A percentile compares a stretch with the other conserved stretches of the same genome.
phyloP scores from a whole-genome alignment of 2,329 filamentous ascomycete genomes.

The Hypoxylon sp. region DNA sequence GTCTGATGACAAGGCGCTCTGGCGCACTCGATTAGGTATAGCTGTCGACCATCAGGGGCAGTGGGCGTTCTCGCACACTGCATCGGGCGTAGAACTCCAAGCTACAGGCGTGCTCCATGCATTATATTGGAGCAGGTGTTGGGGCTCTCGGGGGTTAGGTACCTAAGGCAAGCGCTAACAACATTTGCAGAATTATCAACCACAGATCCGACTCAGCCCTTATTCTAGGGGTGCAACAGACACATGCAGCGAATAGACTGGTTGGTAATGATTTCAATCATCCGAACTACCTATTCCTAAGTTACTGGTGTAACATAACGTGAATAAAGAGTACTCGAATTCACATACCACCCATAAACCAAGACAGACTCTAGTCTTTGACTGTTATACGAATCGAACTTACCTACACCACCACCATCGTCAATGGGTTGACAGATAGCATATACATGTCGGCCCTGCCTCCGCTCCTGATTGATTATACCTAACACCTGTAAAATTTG shows the following conservation, averaged over 20 bases:
- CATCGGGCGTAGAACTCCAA: neutral
- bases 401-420: slow-evolving; percentile 18
- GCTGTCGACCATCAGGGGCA: neutral
- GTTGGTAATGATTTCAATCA: too few species aligned
- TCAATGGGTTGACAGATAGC: slow-evolving; percentile 13
- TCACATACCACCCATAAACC: slow-evolving; percentile 8
- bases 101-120: neutral
- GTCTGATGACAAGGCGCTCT: too few species aligned
- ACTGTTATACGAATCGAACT: slow-evolving; percentile 17
- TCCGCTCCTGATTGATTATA: slow-evolving; percentile 6
- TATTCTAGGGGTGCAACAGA: too few species aligned
- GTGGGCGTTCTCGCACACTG: neutral
- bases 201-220: too few species aligned
- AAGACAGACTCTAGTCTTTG: slow-evolving; percentile 7
- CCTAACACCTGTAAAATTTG: slow-evolving; percentile 10
- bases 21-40: slow-evolving; percentile 5
- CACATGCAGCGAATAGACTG: too few species aligned
- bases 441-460: slow-evolving; percentile 7
- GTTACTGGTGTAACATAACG: neutral
- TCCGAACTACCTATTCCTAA: too few species aligned
- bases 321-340: slow-evolving; percentile 2
- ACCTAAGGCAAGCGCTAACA: too few species aligned
- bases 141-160: too few species aligned
- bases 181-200: too few species aligned
- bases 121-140: neutral